phyloP scores from a whole-genome alignment of 176 grass and related monocot species.

The Lolium multiflorum region DNA sequence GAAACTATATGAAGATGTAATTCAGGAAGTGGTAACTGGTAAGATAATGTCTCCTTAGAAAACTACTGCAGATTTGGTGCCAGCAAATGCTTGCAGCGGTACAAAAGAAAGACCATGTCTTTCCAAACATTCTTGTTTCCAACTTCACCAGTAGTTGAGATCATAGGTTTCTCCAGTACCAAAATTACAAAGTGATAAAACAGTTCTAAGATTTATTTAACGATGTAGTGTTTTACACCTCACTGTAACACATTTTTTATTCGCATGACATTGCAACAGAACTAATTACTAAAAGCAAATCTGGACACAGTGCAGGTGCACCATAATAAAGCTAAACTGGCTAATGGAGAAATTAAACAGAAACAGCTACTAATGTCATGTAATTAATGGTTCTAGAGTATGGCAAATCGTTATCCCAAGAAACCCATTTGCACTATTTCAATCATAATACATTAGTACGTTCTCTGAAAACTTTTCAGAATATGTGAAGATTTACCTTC shows the following conservation, averaged over 20 bases:
- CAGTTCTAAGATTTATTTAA: not conserved
- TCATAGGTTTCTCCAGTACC: not conserved
- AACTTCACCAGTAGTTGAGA: not conserved
- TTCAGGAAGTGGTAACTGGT: not conserved
- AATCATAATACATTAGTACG: conserved; percentile 20
- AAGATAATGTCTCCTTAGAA: not conserved
- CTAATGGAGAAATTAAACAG: not conserved
- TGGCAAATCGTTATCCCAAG: conserved; percentile 30
- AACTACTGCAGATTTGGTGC: not conserved
- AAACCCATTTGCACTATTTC: conserved; percentile 11
- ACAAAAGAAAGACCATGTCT: too few relatives aligned
- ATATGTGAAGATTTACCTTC: conserved; percentile 57
- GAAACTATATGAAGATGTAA: not conserved
- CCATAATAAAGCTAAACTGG: not conserved
- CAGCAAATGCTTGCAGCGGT: not conserved
- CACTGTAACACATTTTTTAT: not conserved
- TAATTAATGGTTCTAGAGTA: not conserved
- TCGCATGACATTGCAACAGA: not conserved
- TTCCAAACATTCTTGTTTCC: not conserved
- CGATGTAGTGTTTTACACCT: not conserved
- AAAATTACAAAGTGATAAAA: not conserved
- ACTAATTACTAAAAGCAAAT: not conserved
- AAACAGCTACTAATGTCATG: not conserved
- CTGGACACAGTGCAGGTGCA: not conserved
- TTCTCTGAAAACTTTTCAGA: not conserved